Conservation (phyloP, 129 eudicot genomes). For the Centaurea solstitialis region DNA sequence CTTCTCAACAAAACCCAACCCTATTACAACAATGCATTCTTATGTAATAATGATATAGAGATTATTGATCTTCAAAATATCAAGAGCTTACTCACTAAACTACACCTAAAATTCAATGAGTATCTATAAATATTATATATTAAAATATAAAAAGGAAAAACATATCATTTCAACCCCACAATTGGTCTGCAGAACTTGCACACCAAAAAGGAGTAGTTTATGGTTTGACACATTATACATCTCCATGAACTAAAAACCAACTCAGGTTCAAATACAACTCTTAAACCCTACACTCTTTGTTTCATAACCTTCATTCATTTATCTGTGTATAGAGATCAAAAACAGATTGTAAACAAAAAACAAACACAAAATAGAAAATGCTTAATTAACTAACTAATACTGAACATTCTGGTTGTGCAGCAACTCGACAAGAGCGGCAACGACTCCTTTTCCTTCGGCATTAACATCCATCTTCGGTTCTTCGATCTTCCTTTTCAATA, state of each 20-base stretch:
- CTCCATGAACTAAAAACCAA: neutral
- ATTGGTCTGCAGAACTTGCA: neutral
- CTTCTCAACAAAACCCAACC: too few species aligned
- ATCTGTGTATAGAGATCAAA: neutral
- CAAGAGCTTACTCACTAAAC: too few species aligned
- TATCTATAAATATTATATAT: too few species aligned
- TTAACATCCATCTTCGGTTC: constrained; percentile 76
- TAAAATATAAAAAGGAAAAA: too few species aligned
- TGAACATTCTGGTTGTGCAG: constrained; percentile 74
- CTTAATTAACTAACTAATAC: constrained; percentile 25
- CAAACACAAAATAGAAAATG: neutral
- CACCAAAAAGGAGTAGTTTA: neutral
- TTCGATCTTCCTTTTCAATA: constrained; percentile 77
- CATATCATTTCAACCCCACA: neutral
- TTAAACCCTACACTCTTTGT: neutral
- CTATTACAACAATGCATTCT: too few species aligned
- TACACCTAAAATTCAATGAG: too few species aligned
- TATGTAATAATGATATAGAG: too few species aligned
- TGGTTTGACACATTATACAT: neutral
- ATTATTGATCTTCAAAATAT: too few species aligned
- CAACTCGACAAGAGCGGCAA: constrained; percentile 87
- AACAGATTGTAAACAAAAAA: neutral
- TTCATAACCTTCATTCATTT: neutral
- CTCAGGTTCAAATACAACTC: neutral
- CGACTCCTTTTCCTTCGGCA: constrained; percentile 80